Conservation (phyloP, 2,329 filamentous ascomycete genomes). For the Fusarium veterinarium region DNA sequence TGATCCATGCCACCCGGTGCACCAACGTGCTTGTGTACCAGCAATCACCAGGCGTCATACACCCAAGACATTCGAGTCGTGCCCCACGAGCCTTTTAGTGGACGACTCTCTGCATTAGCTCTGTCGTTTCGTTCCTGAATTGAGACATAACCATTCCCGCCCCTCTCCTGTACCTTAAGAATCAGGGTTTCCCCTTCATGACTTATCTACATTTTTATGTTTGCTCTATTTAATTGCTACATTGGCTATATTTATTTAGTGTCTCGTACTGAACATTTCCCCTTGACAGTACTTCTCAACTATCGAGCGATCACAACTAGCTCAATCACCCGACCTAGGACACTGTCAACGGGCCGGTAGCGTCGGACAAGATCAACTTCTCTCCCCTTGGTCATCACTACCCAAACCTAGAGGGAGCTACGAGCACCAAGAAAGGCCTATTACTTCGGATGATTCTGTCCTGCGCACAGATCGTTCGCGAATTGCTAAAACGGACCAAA, state of each 20-base stretch:
- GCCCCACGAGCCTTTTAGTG: conserved; percentile 38
- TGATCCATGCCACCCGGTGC: conserved; percentile 40
- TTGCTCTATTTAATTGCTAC: conserved; percentile 11
- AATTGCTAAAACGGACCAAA: conserved; percentile 66
- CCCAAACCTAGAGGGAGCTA: conserved; percentile 28
- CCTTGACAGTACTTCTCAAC: conserved; percentile 75
- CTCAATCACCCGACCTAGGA: conserved; percentile 54
- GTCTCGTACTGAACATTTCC: conserved; percentile 32
- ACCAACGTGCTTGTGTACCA: conserved; percentile 35
- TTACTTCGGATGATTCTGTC: conserved; percentile 32
- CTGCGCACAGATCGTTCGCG: conserved; percentile 41
- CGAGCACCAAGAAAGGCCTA: conserved; percentile 31
- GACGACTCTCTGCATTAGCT: conserved; percentile 38
- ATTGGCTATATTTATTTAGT: conserved; percentile 1
- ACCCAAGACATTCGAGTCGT: conserved; percentile 37
- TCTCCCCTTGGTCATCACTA: conserved; percentile 12
- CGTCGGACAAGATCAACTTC: conserved; percentile 31
- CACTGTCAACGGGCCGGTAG: conserved; percentile 31
- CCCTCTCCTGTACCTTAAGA: conserved; percentile 44
- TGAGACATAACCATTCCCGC: conserved; percentile 54
- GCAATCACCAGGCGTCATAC: conserved; percentile 38
- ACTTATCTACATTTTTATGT: conserved; percentile 5
- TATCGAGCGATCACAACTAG: conserved; percentile 75
- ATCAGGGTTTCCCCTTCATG: conserved; percentile 37
- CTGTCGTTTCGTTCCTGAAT: conserved; percentile 51